Percentiles rank a stretch among this genome's conserved stretches.
These are phyloP conservation scores for Quercus cerris DNA, from an alignment of 306 rosid genomes.

Conservation along the genomic window DNA sequence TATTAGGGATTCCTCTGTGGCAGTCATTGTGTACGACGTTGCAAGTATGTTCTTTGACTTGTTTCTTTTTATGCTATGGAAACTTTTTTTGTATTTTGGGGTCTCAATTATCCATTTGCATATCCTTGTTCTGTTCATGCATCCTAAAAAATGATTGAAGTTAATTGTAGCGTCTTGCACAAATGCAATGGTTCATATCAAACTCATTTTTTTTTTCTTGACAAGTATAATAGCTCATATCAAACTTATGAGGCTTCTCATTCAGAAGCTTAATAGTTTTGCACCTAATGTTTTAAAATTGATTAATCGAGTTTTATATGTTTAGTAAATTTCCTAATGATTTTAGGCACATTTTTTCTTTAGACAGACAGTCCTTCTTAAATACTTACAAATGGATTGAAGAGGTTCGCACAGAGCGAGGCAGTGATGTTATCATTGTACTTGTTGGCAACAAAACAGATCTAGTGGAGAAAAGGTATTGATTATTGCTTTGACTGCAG, in stretches of 20 bases:
- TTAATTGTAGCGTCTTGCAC: too few relatives aligned
- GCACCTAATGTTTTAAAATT: too few relatives aligned
- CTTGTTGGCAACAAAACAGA: constrained; percentile 90
- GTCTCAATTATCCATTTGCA: too few relatives aligned
- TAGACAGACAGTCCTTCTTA: constrained; percentile 79
- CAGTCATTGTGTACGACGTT: constrained; percentile 53
- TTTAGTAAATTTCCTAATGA: too few relatives aligned
- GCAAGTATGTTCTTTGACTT: constrained; percentile 39
- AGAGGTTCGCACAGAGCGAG: constrained; percentile 90
- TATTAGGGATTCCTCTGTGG: constrained; percentile 63
- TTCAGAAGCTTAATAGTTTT: too few relatives aligned
- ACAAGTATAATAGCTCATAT: too few relatives aligned
- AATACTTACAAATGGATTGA: constrained; percentile 87
- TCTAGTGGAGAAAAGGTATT: constrained; percentile 89
- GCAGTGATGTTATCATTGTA: constrained; percentile 83
- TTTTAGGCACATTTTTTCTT: neutral
- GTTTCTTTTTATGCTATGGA: neutral
- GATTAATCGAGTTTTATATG: too few relatives aligned
- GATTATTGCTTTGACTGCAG: neutral
- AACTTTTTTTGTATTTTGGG: neutral
- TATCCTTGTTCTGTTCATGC: too few relatives aligned
- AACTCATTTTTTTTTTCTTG: too few relatives aligned
- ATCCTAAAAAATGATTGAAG: too few relatives aligned
- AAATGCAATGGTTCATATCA: too few relatives aligned
- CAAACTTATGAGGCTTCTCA: too few relatives aligned